Percentiles rank a stretch among this genome's conserved stretches.
Conservation (phyloP, 2,329 filamentous ascomycete species). For the Penicillium italicum region DNA sequence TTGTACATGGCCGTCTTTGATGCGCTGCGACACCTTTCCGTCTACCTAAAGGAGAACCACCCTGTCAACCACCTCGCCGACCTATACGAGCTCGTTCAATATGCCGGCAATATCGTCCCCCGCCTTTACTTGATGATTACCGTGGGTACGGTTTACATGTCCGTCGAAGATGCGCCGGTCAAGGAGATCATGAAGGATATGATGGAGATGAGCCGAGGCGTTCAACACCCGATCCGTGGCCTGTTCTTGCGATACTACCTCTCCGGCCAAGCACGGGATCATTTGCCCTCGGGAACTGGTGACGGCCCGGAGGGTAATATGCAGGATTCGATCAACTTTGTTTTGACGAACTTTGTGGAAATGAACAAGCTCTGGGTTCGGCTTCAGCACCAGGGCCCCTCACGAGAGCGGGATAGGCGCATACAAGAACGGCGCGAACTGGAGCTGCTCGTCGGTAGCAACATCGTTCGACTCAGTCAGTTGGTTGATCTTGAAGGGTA, state of each 20-base stretch:
- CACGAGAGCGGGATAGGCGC: slow-evolving; percentile 85
- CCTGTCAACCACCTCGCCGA: slow-evolving; percentile 97
- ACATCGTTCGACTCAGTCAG: slow-evolving; percentile 90
- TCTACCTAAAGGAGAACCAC: slow-evolving; percentile 95
- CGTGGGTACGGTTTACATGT: slow-evolving; percentile 98
- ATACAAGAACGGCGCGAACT: slow-evolving; percentile 94
- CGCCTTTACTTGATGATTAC: slow-evolving; percentile 98
- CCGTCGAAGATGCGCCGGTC: slow-evolving; percentile 93
- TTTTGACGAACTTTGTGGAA: slow-evolving; percentile 97
- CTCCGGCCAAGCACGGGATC: slow-evolving; percentile 88
- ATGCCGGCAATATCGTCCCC: slow-evolving; percentile 96
- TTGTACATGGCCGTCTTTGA: slow-evolving; percentile 99
- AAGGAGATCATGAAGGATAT: slow-evolving; percentile 99
- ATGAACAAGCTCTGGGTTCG: slow-evolving; percentile 99
- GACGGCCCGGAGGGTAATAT: slow-evolving; percentile 94
- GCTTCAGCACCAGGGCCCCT: slow-evolving; percentile 95
- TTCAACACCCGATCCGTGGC: slow-evolving; percentile 93
- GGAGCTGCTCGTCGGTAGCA: slow-evolving; percentile 92
- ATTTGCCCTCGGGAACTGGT: slow-evolving; percentile 72
- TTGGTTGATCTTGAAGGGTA: slow-evolving; percentile 93
- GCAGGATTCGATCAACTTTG: slow-evolving; percentile 96
- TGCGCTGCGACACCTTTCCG: slow-evolving; percentile 90
- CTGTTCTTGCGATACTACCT: slow-evolving; percentile 95
- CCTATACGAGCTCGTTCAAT: slow-evolving; percentile 95
- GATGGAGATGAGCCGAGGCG: slow-evolving; percentile 99